Percentiles rank a stretch among this genome's conserved stretches.
Evolutionary conservation across 345 rosid genomes (phyloP).

Genomic region (Geranium rotundifolium): DNA sequence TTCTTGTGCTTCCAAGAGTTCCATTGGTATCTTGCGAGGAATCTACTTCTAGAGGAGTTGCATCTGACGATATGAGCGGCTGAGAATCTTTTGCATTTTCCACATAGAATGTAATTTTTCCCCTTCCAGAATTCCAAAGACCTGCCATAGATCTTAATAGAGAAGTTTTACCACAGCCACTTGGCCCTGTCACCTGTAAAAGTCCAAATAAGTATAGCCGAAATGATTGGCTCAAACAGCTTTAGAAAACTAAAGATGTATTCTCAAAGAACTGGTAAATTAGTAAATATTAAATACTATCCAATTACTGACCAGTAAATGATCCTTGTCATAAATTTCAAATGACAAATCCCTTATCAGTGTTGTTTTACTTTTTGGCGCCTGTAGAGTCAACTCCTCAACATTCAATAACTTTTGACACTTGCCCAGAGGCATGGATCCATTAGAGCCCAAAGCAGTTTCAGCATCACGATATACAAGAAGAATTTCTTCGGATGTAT

Average conservation of each 20-base stretch:
- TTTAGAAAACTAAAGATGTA: constrained; percentile 2
- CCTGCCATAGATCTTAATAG: constrained; percentile 90
- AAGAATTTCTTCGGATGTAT: too few relatives aligned
- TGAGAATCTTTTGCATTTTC: constrained; percentile 25
- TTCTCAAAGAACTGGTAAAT: neutral
- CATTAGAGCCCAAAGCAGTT: too few relatives aligned
- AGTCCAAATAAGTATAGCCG: constrained; percentile 14
- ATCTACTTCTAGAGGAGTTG: constrained; percentile 16
- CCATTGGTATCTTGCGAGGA: constrained; percentile 2
- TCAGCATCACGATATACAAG: too few relatives aligned
- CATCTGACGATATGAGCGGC: constrained; percentile 19
- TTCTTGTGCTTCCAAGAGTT: constrained; percentile 20
- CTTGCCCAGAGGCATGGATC: too few relatives aligned
- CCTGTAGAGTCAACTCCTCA: too few relatives aligned
- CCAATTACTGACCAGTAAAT: too few relatives aligned
- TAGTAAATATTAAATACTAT: too few relatives aligned
- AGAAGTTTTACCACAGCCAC: constrained; percentile 96
- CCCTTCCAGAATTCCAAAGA: constrained; percentile 80
- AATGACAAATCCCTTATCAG: too few relatives aligned
- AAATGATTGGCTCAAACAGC: constrained; percentile 7
- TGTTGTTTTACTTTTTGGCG: too few relatives aligned
- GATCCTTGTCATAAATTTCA: too few relatives aligned
- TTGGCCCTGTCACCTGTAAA: constrained; percentile 74
- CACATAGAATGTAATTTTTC: constrained; percentile 62
- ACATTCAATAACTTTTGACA: too few relatives aligned